phyloP scores from a whole-genome alignment of 2,329 filamentous ascomycete species.

The Phialophora tarda region DNA sequence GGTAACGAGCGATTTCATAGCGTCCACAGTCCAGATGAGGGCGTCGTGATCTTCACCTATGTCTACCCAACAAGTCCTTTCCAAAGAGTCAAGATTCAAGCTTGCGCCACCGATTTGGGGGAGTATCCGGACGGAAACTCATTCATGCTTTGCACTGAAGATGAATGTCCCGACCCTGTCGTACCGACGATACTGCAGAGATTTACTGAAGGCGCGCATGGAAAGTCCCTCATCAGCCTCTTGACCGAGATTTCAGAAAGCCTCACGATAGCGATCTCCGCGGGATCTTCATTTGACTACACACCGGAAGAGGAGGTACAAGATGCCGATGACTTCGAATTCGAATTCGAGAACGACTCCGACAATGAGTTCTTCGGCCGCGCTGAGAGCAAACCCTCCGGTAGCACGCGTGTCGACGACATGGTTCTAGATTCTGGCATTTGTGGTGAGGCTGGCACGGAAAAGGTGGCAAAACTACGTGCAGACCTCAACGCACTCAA shows the following conservation, averaged over 20 bases:
- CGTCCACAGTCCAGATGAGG: constrained; percentile 70
- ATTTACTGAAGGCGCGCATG: constrained; percentile 41
- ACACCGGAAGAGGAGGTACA: background rate
- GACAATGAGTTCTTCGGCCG: constrained; percentile 41
- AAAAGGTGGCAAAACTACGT: constrained; percentile 52
- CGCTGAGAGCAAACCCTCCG: background rate
- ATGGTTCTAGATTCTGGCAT: background rate
- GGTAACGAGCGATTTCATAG: constrained; percentile 57
- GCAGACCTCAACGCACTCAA: constrained; percentile 67
- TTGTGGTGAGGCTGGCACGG: constrained; percentile 6
- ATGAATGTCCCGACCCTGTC: constrained; percentile 44
- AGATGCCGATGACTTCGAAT: constrained; percentile 43
- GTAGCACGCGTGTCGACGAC: background rate
- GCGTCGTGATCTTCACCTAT: constrained; percentile 70
- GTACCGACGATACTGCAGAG: constrained; percentile 36
- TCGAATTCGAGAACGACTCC: constrained; percentile 46
- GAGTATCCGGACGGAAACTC: constrained; percentile 64
- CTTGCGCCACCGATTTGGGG: constrained; percentile 56
- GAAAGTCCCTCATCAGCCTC: constrained; percentile 37
- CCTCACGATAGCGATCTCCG: constrained; percentile 28
- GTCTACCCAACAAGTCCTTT: constrained; percentile 38
- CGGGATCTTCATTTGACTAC: background rate
- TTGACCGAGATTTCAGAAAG: constrained; percentile 42
- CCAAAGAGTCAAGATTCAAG: constrained; percentile 24
- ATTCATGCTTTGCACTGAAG: constrained; percentile 55